Evolutionary conservation across 768 basidiomycete species (phyloP), one percentile per base, ranked within the genome.

Genomic region (Podaxis sp.): DNA sequence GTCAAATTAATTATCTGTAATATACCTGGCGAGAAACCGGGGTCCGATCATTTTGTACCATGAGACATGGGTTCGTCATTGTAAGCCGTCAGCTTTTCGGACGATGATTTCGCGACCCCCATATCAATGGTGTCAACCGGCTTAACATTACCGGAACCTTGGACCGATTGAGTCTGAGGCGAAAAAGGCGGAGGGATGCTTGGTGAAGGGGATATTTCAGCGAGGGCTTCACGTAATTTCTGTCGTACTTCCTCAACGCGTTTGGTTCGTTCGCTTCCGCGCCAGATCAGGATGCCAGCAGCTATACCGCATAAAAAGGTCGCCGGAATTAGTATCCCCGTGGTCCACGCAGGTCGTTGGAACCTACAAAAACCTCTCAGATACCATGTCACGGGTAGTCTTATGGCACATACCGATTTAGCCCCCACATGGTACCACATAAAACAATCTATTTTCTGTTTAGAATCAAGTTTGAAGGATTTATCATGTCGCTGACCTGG

Each of bases 351-450:
- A 1, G 88, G 88, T n/a, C 89, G 81, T 61, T 81, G 66, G 67
- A 88, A 88, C 29, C 83, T 85, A 22, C 8, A 49, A 5, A 13
- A 37, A 52, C 12, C 33, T 24, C 5, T 25, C 47, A 55, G 41
- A 49, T 4, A 33, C 25, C 9, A 49, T 27, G 12, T 40, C 13
- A n/a, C 25, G 17, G 29, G 29, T 8, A 33, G 29, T 33, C 29
- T 8, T 33, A 33, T 33, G 29, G 7, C 12, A 13, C 71, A 65
- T 66, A 86, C 81, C 89, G 79, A 67, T 92, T 84, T 68, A 93
- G 68, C 7, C 86, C 81, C 93, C 92, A 94, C 91, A 93, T 93
- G 50, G 82, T 85, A 9, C 83, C 88, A 67, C 91, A 90, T 6
- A 93, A 75, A 19, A 88, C 80, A 52, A 83, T 79, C 83, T 88